These are phyloP conservation scores for Moricandia moricandioides DNA, from an alignment of 345 rosid genomes.

Conservation along the genomic window DNA sequence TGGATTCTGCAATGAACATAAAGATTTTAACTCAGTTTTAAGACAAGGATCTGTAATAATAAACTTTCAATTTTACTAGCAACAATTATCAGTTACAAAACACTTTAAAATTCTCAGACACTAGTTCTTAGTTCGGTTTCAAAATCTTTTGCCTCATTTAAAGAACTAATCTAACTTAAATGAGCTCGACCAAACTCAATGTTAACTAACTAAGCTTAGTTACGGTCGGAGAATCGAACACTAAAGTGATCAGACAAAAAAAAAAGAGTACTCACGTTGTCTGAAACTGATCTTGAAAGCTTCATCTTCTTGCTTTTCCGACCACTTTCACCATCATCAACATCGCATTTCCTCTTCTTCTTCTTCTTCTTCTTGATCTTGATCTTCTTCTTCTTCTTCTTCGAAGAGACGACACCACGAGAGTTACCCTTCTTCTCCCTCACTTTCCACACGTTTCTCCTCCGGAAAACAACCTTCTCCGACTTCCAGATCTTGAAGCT, in stretches of 20 bases:
- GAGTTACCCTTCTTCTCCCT: slow-evolving; percentile 78
- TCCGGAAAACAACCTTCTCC: slow-evolving; percentile 74
- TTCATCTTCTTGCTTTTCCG: slow-evolving; percentile 51
- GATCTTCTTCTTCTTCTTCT: slow-evolving; percentile 28
- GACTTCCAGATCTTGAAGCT: slow-evolving; percentile 77
- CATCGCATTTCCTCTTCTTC: slow-evolving; percentile 50
- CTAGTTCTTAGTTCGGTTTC: not conserved
- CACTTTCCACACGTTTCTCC: slow-evolving; percentile 81
- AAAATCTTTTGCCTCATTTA: not conserved
- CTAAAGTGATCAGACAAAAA: not conserved
- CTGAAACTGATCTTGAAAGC: slow-evolving; percentile 25
- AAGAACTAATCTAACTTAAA: not conserved
- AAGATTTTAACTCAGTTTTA: not conserved
- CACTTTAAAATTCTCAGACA: not conserved
- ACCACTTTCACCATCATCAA: slow-evolving; percentile 29
- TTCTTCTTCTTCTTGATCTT: slow-evolving; percentile 25
- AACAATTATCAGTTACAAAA: not conserved
- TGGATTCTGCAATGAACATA: slow-evolving; percentile 22
- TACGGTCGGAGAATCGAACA: not conserved
- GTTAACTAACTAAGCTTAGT: not conserved
- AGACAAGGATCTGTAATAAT: not conserved
- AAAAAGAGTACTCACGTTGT: slow-evolving; percentile 2
- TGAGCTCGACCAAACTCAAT: not conserved
- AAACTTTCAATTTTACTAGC: not conserved
- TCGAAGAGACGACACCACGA: slow-evolving; percentile 40